Evolutionary conservation across 1,284 basidiomycete genomes (phyloP).

Genomic region (Agroathelia rolfsii): DNA sequence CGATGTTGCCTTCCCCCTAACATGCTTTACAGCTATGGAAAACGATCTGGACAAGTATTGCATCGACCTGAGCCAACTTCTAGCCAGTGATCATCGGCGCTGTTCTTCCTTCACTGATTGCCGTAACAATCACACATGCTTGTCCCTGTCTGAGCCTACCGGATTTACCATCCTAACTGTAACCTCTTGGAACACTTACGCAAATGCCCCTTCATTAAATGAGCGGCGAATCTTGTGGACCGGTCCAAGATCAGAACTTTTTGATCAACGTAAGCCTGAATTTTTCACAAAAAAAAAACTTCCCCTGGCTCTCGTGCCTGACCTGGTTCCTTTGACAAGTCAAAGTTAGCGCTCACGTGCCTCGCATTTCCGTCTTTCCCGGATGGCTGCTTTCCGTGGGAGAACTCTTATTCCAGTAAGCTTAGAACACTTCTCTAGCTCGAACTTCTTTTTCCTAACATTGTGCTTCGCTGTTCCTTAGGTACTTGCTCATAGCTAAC

Average conservation of each 20-base stretch:
- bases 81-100: too few relatives aligned
- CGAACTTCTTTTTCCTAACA: conserved; percentile 2
- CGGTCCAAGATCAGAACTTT: conserved; percentile 55
- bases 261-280: conserved; percentile 48
- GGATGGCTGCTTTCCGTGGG: conserved; percentile 28
- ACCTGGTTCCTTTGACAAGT: conserved; percentile 29
- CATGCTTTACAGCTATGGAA: too few relatives aligned
- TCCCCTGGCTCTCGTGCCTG: too few relatives aligned
- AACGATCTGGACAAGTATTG: too few relatives aligned
- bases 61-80: too few relatives aligned
- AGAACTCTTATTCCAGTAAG: conserved; percentile 38
- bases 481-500: conserved; percentile 52
- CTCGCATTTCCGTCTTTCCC: conserved; percentile 37
- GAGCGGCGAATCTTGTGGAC: conserved; percentile 64
- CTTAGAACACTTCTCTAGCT: conserved; percentile 9
- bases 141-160: too few relatives aligned
- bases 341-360: conserved; percentile 36
- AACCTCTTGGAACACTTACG: too few relatives aligned
- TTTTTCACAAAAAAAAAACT: conserved; percentile 2
- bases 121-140: too few relatives aligned
- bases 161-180: too few relatives aligned
- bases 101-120: too few relatives aligned
- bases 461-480: conserved; percentile 17
- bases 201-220: too few relatives aligned
- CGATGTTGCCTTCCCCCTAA: too few relatives aligned